Base-by-base conservation (phyloP, 1,284 basidiomycete species). In the Ceratobasidium theobromae region DNA sequence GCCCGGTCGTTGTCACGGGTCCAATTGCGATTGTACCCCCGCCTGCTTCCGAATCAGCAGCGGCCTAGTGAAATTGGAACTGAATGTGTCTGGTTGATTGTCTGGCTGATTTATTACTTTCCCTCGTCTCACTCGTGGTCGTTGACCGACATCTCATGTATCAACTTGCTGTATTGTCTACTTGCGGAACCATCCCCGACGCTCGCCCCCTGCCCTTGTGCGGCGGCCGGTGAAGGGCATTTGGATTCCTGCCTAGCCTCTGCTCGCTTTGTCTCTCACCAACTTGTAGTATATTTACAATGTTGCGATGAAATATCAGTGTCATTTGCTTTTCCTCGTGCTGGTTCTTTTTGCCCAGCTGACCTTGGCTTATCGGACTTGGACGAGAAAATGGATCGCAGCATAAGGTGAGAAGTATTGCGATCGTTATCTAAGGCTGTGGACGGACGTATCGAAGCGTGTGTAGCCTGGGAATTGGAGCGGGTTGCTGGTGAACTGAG, bases 161-260 rank as follows among this genome's bases (percentile, higher is more conserved):
- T 9, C 53, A 23, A 40, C 18, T 41, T 35, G 41, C 48, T 48
- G 12, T 58, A 11, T 48, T 25, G 23, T 45, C 40, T 45, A 16
- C 48, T 23, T 28, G 8, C 27, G 43, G 55, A 28, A 48, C 55
- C 55, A 58, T 46, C 55, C 55, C 55, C 55, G 23, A 58, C 55
- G 55, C 43, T 30, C 35, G 40, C 55, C 55, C 43, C 55, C 35
- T 38, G 35, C 35, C 16, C 35, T 8, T 38, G 35, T 8, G 9
- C 23, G 28, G 43, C 55, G 55, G 55, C 18, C 28, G 55, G 43
- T 48, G 55, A 43, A 58, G 55, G 55, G 55, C 55, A 58, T 58
- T 58, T 58, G 55, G 55, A 45, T 33, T 58, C 55, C 23, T 38
- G 35, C 35, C 16, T 16, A 38, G 30, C 28, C 16, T 58, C 55